Base-by-base conservation (phyloP, 2,329 filamentous ascomycete species). In the Aspergillus pseudoglaucus region DNA sequence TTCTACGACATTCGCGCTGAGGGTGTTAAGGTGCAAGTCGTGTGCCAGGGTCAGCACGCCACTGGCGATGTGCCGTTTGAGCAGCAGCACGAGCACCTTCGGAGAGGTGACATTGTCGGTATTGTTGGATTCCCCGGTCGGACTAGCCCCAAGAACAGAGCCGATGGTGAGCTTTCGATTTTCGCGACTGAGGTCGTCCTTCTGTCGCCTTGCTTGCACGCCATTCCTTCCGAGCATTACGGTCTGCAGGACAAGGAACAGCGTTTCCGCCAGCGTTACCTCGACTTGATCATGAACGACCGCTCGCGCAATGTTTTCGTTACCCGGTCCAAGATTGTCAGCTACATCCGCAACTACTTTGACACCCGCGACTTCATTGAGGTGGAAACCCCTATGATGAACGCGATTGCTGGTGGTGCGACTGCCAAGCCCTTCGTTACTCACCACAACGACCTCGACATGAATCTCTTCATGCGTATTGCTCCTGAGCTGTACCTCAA, bases 261-360 rank as follows among this genome's bases (percentile, higher is more conserved):
- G 71, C 83, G 93, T 52, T 90, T 89, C 79, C 87, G 94, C 60
- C 88, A 95, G 75, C 82, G 91, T 51, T 95, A 95, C 69, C 82
- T 98, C 45, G 93, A 98, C 70, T 77, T 98, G 59, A 93, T 98
- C 72, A 95, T 97, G 85, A 96, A 98, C 73, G 87, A 95, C 63
- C 79, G 79, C 53, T 88, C 87, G 41, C 83, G 90, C 47, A 81
- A 94, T 51, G 86, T 90, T 49, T 87, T 97, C 69, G 79, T 89
- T 61, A 90, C 87, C 35, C 82, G 93, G 47, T 83, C 88, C 62
- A 90, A 88, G 80, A 90, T 97, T 63, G 82, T 95, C 65, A 83
- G 81, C 52, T 96, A 89, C 66, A 86, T 98, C 57, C 88, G 93
- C 58, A 80, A 82, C 60, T 98, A 85, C 78, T 88, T 98, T 59